Evolutionary conservation across 345 rosid species (phyloP), one percentile per base, ranked within the genome.

Genomic region (Citrus reticulata): DNA sequence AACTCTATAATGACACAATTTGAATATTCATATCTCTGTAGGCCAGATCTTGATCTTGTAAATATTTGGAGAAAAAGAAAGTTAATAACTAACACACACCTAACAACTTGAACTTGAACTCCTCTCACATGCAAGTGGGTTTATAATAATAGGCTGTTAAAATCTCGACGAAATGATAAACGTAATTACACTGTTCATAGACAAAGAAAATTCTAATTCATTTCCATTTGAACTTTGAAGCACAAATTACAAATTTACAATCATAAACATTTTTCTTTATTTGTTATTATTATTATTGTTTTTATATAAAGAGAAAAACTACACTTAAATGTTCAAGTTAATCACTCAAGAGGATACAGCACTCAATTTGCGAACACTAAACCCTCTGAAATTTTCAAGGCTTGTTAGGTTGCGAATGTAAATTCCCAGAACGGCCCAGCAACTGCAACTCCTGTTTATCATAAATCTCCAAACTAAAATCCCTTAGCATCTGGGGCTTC

Each of bases 361-460:
- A 46, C 17, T 46, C 51, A 46, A 46, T 46, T 46, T 46, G 51
- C 51, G 16, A 13, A 46, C 17, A 1, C 51, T 46, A 13, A 46
- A 46, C 51, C 51, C 51, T 46, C 17, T 64, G n/a, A 59, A 29
- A 20, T 22, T 24, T 35, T 82, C 76, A 79, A 8, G 73, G 87
- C 76, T 78, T 77, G 14, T 81, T 67, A 4, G 51, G 51, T 3
- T 46, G 51, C 51, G 14, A 46, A 46, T 66, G 72, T 4, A 22
- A 68, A 72, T 65, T 37, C 25, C 63, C 65, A n/a, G 54, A 8
- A 1, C 80, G 72, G 7, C 84, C 84, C 90, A 87, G 81, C 30
- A 85, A 73, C 79, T 87, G 86, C 80, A 87, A 30, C 78, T 85
- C 89, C 51, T 77, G 82, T 80, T 85, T 84, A 2, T 84, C 89